Evolutionary conservation across 768 basidiomycete genomes (phyloP).

Genomic region (Trametes cingulata): DNA sequence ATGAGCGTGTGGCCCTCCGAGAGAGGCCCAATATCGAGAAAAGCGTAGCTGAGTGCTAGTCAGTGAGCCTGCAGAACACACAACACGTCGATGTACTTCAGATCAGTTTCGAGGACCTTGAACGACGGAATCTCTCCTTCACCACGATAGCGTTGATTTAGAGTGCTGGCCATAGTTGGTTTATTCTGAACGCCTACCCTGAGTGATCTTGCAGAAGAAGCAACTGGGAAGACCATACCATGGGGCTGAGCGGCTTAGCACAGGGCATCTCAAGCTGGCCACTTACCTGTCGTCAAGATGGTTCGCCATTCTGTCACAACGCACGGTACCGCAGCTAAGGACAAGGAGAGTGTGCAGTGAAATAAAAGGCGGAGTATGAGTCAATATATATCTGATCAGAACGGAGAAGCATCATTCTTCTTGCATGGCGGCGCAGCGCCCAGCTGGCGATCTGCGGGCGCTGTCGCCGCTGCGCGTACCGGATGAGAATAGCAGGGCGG

Average conservation of each 20-base stretch:
- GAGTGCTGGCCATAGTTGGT: neutral
- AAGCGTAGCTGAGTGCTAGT: slow-evolving; percentile 48
- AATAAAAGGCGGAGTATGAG: no score
- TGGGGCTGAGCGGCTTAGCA: no score
- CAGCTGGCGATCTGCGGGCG: no score
- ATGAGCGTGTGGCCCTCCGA: slow-evolving; percentile 86
- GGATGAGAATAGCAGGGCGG: no score
- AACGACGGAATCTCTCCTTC: slow-evolving; percentile 86
- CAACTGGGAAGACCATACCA: slow-evolving; percentile 41
- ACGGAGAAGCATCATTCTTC: neutral
- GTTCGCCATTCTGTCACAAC: neutral
- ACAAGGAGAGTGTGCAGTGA: no score
- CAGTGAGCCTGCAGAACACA: neutral
- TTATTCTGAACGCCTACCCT: slow-evolving; percentile 47
- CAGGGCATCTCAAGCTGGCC: no score
- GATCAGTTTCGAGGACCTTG: slow-evolving; percentile 76
- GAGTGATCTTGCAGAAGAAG: slow-evolving; percentile 94
- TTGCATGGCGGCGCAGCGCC: neutral
- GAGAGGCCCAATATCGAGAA: slow-evolving; percentile 90
- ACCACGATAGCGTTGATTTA: neutral
- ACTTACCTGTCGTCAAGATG: slow-evolving; percentile 9
- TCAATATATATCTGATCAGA: neutral
- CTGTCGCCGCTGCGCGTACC: no score
- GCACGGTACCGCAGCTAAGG: neutral
- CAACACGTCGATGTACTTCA: slow-evolving; percentile 38